Evolutionary conservation across 2,329 filamentous ascomycete species (phyloP).

Genomic region (Didymella sp.): DNA sequence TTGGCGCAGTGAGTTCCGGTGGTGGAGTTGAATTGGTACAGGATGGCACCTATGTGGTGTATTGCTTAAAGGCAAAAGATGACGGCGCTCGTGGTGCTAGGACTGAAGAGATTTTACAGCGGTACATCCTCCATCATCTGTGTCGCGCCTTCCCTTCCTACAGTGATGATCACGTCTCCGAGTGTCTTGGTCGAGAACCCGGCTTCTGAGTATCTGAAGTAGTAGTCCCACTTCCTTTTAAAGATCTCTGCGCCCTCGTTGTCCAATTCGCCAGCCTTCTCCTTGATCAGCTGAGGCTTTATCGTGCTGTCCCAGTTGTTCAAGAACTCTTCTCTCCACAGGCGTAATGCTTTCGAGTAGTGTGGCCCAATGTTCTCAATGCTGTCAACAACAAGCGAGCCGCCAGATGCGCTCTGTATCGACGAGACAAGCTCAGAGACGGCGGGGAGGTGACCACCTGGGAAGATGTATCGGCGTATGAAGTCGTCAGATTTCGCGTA

Average conservation of each 20-base stretch:
- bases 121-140: slow-evolving; percentile 76
- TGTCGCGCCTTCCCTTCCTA: slow-evolving; percentile 68
- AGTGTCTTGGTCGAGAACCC: slow-evolving; percentile 75
- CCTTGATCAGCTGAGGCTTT: slow-evolving; percentile 63
- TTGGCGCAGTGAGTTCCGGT: not conserved
- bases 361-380: slow-evolving; percentile 78
- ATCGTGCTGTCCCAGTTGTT: slow-evolving; percentile 68
- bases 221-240: slow-evolving; percentile 77
- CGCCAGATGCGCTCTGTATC: slow-evolving; percentile 66
- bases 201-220: slow-evolving; percentile 77
- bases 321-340: slow-evolving; percentile 73
- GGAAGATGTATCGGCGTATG: slow-evolving; percentile 79
- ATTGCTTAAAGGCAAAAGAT: slow-evolving; percentile 2
- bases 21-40: slow-evolving; percentile 4
- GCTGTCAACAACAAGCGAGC: slow-evolving; percentile 69
- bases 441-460: slow-evolving; percentile 75
- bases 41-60: slow-evolving; percentile 14
- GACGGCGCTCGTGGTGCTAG: not conserved
- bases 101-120: slow-evolving; percentile 50
- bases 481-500: slow-evolving; percentile 75
- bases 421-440: slow-evolving; percentile 69
- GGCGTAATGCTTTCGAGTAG: slow-evolving; percentile 71
- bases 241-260: slow-evolving; percentile 73
- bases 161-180: slow-evolving; percentile 75
- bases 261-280: slow-evolving; percentile 67